These are phyloP conservation scores for Triticum monococcum DNA, from an alignment of 176 grass and related monocot genomes.

Conservation along the genomic window DNA sequence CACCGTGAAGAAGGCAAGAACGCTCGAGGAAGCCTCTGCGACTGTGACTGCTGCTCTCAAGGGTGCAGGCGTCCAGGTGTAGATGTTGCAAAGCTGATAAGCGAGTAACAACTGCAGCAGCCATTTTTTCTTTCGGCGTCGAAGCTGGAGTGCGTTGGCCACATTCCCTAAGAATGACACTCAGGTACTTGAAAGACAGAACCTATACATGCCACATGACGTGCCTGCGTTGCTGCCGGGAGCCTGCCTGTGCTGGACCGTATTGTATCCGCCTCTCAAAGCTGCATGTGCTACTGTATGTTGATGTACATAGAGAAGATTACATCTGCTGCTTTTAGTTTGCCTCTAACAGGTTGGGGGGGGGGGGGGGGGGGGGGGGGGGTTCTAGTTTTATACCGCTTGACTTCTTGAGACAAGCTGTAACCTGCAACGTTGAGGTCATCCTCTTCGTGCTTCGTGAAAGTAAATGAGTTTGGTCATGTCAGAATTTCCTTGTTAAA, in stretches of 20 bases:
- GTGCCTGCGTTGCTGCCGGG: background rate
- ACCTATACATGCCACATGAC: background rate
- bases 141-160: slow-evolving; percentile 2
- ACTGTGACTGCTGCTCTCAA: slow-evolving; percentile 68
- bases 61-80: slow-evolving; percentile 62
- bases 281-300: slow-evolving; percentile 37
- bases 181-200: slow-evolving; percentile 2
- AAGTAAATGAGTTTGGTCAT: background rate
- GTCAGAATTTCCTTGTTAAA: background rate
- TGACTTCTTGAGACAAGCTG: slow-evolving; percentile 32
- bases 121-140: slow-evolving; percentile 23
- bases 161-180: slow-evolving; percentile 24
- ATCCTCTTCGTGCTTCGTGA: background rate
- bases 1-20: slow-evolving; percentile 77
- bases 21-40: slow-evolving; percentile 89
- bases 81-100: slow-evolving; percentile 30
- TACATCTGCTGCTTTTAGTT: slow-evolving; percentile 43
- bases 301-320: slow-evolving; percentile 58
- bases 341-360: slow-evolving; percentile 40
- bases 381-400: slow-evolving; percentile 22
- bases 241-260: background rate
- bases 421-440: slow-evolving; percentile 10
- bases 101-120: slow-evolving; percentile 24
- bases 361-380: background rate
- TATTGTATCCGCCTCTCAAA: slow-evolving; percentile 7